A percentile compares a stretch with the other conserved stretches of the same genome.
phyloP scores from a whole-genome alignment of 78 protist species.

The Guillardia theta region DNA sequence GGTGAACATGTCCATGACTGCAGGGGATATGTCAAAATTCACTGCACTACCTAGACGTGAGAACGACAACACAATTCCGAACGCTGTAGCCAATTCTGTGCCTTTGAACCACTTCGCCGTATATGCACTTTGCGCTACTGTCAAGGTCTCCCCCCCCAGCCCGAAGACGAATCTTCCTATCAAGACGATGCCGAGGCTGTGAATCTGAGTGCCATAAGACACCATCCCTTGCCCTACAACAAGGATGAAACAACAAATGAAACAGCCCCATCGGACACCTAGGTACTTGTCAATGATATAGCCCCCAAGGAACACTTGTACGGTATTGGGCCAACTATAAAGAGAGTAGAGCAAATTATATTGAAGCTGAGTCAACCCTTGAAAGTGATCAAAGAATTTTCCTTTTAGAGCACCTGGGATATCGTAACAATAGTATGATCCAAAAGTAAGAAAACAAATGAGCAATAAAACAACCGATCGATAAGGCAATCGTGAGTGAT shows the following conservation, averaged over 20 bases:
- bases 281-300: slow-evolving; percentile 37
- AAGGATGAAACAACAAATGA: neutral
- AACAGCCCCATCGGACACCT: neutral
- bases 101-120: slow-evolving; percentile 45
- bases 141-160: slow-evolving; percentile 36
- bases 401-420: slow-evolving; percentile 38
- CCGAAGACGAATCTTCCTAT: slow-evolving; percentile 43
- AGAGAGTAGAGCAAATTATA: slow-evolving; percentile 5
- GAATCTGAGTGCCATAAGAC: neutral
- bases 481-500: no score
- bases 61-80: slow-evolving; percentile 17
- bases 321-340: slow-evolving; percentile 25
- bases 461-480: neutral
- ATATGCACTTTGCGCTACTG: slow-evolving; percentile 40
- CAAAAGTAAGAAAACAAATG: neutral
- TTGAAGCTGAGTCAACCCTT: neutral
- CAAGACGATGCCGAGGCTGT: neutral
- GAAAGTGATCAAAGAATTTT: neutral
- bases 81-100: neutral
- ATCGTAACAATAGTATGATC: slow-evolving; percentile 39
- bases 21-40: slow-evolving; percentile 30
- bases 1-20: neutral
- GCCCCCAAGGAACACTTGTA: slow-evolving; percentile 40
- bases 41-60: slow-evolving; percentile 38
- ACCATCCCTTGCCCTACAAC: neutral